Evolutionary conservation across 441 rosid genomes (phyloP).

Genomic region (Pelargonium australe): DNA sequence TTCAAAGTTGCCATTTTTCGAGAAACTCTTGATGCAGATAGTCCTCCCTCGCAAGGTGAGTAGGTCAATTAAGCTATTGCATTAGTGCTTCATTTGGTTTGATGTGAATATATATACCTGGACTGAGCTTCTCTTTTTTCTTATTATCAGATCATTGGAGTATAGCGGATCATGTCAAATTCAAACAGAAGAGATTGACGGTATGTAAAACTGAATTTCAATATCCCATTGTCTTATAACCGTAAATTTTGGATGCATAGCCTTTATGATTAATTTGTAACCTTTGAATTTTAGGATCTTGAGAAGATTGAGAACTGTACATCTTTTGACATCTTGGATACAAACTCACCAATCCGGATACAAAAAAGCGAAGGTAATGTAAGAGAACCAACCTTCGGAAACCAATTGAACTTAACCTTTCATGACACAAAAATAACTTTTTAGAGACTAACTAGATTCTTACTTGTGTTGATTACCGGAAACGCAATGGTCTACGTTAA

Average conservation of each 20-base stretch:
- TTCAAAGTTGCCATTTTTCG: neutral
- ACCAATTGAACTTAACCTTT: no score
- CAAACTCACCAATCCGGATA: neutral
- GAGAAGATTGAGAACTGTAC: neutral
- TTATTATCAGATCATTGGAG: neutral
- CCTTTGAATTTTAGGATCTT: neutral
- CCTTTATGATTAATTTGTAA: neutral
- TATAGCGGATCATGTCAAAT: neutral
- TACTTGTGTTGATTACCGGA: no score
- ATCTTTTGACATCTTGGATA: neutral
- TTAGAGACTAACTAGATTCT: no score
- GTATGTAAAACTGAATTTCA: constrained; percentile 1
- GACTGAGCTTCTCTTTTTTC: neutral
- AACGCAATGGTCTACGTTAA: no score
- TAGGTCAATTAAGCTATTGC: neutral
- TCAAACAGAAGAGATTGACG: neutral
- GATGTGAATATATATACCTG: neutral
- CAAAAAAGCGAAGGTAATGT: neutral
- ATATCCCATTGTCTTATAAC: neutral
- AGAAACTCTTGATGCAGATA: neutral
- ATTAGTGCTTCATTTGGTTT: neutral
- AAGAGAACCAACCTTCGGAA: no score
- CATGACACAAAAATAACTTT: no score
- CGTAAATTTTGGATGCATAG: neutral
- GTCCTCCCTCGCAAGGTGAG: neutral